Base-by-base conservation (phyloP, 2,329 filamentous ascomycete genomes). In the Pseudohalonectria lignicola region DNA sequence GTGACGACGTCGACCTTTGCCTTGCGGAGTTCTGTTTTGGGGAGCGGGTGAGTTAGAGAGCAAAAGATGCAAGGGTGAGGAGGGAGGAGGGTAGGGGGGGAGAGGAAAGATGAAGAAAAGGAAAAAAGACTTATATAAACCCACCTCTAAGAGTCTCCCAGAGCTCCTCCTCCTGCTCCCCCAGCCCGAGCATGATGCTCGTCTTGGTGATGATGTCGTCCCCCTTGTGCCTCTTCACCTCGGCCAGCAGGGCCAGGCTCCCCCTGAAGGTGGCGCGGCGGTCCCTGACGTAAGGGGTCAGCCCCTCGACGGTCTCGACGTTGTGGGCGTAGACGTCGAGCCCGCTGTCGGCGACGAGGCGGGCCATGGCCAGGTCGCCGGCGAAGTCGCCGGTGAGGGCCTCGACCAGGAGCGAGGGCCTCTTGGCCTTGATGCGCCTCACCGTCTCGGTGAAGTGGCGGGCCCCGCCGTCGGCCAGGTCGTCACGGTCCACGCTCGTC, bases 281-380 rank as follows among this genome's bases (percentile, higher is more conserved):
- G 56, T 98, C 92, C 26, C 92, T 76, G 36, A 98, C 88, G 47
- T 82, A 82, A 1, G 92, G 87, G 12, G 90, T 95, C 44, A 98
- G 65, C 19, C 68, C 86, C 64, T 96, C 92, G 5, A 88, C 83
- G 0, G 92, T 98, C 71, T 98, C 92, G 43, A 98, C 74, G 50
- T 98, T 98, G 62, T 98, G 92, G 26, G 92, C 92, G 57, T 90
- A 98, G 2, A 98, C 92, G 54, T 98, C 92, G 40, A 98, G 64
- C 1, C 92, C 92, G 51, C 86, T 94, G 46, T 75, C 69, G 0
- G 90, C 92, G 31, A 98, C 86, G 37, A 90, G 56, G 51, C 69
- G 68, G 26, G 93, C 92, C 84, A 90, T 88, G 40, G 93, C 87
- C 47, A 88, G 47, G 51, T 98, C 76, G 15, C 92, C 92, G 3